Evolutionary conservation across 371 early-diverging fungal species (phyloP).

Genomic region (Paramicrosporidium saccamoebae): DNA sequence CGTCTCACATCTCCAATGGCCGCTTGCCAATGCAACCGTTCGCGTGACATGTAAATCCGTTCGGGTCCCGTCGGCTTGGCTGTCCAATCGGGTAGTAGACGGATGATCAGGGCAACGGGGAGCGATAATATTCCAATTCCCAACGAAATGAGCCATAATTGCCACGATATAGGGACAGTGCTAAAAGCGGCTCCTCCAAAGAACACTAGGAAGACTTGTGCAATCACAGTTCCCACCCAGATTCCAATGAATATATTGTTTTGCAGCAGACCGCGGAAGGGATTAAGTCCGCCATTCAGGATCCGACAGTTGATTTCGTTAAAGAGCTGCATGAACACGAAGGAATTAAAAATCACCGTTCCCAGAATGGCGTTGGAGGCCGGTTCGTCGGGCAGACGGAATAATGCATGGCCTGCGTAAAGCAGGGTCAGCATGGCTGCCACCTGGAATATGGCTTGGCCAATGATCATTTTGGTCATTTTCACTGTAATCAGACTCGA

Average conservation of each 20-base stretch:
- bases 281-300: conserved; percentile 34
- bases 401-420: conserved; percentile 17
- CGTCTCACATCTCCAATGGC: no score
- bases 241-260: conserved; percentile 40
- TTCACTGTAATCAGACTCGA: conserved; percentile 44
- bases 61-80: no score
- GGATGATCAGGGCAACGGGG: conserved; percentile 34
- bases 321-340: conserved; percentile 82
- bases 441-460: conserved; percentile 55
- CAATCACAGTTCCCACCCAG: conserved; percentile 19
- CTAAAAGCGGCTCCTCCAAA: conserved; percentile 68
- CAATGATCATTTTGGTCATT: conserved; percentile 76
- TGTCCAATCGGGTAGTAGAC: conserved; percentile 30
- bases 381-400: conserved; percentile 12
- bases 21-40: no score
- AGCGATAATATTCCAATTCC: conserved; percentile 40
- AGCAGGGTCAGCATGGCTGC: conserved; percentile 17
- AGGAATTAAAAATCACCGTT: conserved; percentile 71
- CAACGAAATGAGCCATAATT: conserved; percentile 47
- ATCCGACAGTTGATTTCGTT: conserved; percentile 53
- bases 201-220: conserved; percentile 49
- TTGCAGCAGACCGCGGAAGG: conserved; percentile 33
- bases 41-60: no score
- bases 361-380: conserved; percentile 13
- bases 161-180: conserved; percentile 19